phyloP scores from a whole-genome alignment of 768 basidiomycete species.

The Termitomyces sp. region DNA sequence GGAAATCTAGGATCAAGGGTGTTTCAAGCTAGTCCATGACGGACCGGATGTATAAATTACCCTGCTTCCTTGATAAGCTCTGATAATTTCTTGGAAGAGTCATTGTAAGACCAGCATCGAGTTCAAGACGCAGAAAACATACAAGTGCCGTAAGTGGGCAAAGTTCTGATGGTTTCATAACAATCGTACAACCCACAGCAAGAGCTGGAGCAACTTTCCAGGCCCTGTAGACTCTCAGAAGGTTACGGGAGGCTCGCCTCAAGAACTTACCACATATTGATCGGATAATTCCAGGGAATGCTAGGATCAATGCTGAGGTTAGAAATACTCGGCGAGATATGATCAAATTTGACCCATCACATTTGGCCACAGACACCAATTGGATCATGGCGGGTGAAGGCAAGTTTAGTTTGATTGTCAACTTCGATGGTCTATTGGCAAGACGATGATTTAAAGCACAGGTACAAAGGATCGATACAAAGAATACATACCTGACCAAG shows the following conservation, averaged over 20 bases:
- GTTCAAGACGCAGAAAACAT: slow-evolving; percentile 14
- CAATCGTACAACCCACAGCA: slow-evolving; percentile 86
- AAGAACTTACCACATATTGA: slow-evolving; percentile 66
- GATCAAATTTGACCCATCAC: slow-evolving; percentile 30
- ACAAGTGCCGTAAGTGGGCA: slow-evolving; percentile 82
- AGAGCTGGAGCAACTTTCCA: slow-evolving; percentile 96
- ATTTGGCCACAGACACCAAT: slow-evolving; percentile 96
- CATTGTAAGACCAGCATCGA: background rate
- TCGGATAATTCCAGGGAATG: slow-evolving; percentile 93
- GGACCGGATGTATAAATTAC: slow-evolving; percentile 29
- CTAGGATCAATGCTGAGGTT: slow-evolving; percentile 25
- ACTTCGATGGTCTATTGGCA: slow-evolving; percentile 63
- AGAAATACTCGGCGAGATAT: background rate
- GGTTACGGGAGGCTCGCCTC: background rate
- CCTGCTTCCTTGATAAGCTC: slow-evolving; percentile 82
- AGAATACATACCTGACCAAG: slow-evolving; percentile 62
- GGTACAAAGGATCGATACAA: background rate
- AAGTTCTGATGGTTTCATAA: slow-evolving; percentile 92
- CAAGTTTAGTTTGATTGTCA: slow-evolving; percentile 73
- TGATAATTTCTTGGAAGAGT: slow-evolving; percentile 59
- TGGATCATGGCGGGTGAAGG: slow-evolving; percentile 84
- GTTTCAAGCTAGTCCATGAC: background rate
- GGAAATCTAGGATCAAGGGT: slow-evolving; percentile 58
- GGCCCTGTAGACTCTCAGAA: slow-evolving; percentile 35
- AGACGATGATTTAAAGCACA: background rate